Percentiles rank a stretch among this genome's conserved stretches.
phyloP scores from a whole-genome alignment of 2,329 filamentous ascomycete species.

The Talaromyces verruculosus region DNA sequence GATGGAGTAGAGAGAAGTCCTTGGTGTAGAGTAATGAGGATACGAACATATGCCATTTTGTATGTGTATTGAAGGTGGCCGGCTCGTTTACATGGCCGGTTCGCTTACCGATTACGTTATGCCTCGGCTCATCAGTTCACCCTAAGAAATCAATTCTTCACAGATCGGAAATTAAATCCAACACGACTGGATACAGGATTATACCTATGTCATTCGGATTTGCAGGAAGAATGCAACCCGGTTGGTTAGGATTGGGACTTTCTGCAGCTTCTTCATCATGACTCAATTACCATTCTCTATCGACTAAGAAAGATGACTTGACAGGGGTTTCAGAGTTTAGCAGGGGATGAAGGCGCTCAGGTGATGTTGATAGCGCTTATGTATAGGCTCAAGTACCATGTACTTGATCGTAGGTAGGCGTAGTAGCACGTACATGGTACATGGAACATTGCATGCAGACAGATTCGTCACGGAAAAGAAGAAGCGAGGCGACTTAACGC shows the following conservation, averaged over 20 bases:
- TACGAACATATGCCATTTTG: too few relatives aligned
- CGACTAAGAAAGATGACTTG: constrained; percentile 2
- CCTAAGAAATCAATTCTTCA: not conserved
- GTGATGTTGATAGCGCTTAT: not conserved
- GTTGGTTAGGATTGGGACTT: not conserved
- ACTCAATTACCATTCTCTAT: constrained; percentile 8
- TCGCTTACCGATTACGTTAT: too few relatives aligned
- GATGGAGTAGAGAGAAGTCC: too few relatives aligned
- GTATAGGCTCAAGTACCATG: not conserved
- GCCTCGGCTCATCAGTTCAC: not conserved
- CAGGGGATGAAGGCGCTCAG: not conserved
- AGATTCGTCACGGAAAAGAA: constrained; percentile 18
- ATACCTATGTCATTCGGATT: not conserved
- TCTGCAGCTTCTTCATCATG: not conserved
- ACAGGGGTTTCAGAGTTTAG: not conserved
- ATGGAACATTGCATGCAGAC: constrained; percentile 5
- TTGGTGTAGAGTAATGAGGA: too few relatives aligned
- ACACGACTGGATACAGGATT: too few relatives aligned
- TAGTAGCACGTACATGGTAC: constrained; percentile 5
- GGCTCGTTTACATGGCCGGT: too few relatives aligned
- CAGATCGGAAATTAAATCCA: not conserved
- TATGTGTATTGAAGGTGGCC: too few relatives aligned
- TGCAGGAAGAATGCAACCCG: not conserved
- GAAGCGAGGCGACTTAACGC: constrained; percentile 5
- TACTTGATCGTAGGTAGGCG: not conserved